A percentile compares a stretch with the other conserved stretches of the same genome.
Conservation (phyloP, 179 eudicot species). For the Silene noctiflora region DNA sequence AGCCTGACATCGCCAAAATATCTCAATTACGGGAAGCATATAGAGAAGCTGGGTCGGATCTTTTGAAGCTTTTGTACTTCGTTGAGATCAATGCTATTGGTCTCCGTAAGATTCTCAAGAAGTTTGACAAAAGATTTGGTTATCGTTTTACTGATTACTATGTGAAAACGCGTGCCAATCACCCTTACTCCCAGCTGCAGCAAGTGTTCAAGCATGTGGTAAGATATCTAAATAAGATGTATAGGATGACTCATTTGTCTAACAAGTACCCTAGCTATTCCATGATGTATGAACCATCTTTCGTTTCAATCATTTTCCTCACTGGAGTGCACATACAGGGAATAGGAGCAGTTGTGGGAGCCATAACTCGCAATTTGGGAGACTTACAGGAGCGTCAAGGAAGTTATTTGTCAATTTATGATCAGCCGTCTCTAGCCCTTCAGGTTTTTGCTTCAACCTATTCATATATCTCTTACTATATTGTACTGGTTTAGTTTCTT, state of each 20-base stretch:
- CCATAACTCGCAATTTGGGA: slow-evolving; percentile 75
- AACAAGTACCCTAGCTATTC: slow-evolving; percentile 8
- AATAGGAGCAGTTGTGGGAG: slow-evolving; percentile 88
- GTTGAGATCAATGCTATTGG: slow-evolving; percentile 81
- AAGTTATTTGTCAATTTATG: slow-evolving; percentile 76
- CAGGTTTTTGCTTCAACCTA: slow-evolving; percentile 40
- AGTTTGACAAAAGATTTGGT: slow-evolving; percentile 77
- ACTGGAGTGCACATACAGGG: slow-evolving; percentile 43
- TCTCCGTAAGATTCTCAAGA: slow-evolving; percentile 79
- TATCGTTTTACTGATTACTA: slow-evolving; percentile 73
- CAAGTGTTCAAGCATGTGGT: slow-evolving; percentile 94
- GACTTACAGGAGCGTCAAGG: slow-evolving; percentile 81
- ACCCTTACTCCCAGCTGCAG: slow-evolving; percentile 85
- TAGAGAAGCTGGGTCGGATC: slow-evolving; percentile 62
- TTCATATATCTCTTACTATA: slow-evolving; percentile 11
- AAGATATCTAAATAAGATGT: slow-evolving; percentile 18
- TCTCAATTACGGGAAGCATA: slow-evolving; percentile 62
- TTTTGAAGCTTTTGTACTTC: slow-evolving; percentile 60
- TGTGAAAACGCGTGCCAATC: slow-evolving; percentile 83
- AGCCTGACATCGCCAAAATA: slow-evolving; percentile 53
- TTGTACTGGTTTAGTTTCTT: slow-evolving; percentile 15
- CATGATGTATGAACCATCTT: slow-evolving; percentile 8
- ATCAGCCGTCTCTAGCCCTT: slow-evolving; percentile 58
- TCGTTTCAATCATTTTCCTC: not conserved
- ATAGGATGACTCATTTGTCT: slow-evolving; percentile 3